Evolutionary conservation across 306 rosid species (phyloP).

Genomic region (Casuarina glauca): DNA sequence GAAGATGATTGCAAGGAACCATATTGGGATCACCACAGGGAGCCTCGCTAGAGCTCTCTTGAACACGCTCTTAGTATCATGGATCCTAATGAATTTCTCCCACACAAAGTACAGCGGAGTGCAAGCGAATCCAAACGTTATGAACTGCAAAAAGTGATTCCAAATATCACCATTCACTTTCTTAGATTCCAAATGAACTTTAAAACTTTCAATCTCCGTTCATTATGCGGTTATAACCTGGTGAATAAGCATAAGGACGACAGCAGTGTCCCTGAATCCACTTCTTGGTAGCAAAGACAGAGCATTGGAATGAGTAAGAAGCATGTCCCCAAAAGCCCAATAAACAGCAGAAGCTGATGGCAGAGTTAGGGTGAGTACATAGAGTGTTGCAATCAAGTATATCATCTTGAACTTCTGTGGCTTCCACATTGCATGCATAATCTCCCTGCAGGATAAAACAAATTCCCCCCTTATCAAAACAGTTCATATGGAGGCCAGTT

Average conservation of each 20-base stretch:
- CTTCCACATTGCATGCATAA: constrained; percentile 99
- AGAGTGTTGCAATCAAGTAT: constrained; percentile 85
- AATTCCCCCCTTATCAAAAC: constrained; percentile 18
- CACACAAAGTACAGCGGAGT: constrained; percentile 97
- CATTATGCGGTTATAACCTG: constrained; percentile 47
- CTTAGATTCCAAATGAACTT: no score
- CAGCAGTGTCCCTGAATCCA: constrained; percentile 75
- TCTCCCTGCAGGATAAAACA: constrained; percentile 58
- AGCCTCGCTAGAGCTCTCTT: constrained; percentile 83
- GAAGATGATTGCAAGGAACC: constrained; percentile 92
- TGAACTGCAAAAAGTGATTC: constrained; percentile 54
- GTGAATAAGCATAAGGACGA: constrained; percentile 95
- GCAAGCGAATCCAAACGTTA: constrained; percentile 98
- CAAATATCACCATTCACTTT: neutral
- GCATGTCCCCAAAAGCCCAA: constrained; percentile 94
- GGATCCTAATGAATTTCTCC: constrained; percentile 87
- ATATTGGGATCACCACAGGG: constrained; percentile 94
- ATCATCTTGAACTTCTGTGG: constrained; percentile 94
- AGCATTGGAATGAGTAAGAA: constrained; percentile 91
- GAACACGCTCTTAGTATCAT: constrained; percentile 78
- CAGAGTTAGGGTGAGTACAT: constrained; percentile 83
- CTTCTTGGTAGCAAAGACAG: constrained; percentile 80
- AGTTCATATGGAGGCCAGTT: neutral
- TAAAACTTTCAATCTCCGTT: no score
- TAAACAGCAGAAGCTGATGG: constrained; percentile 95